phyloP scores from a whole-genome alignment of 495 filamentous ascomycete species.

The Annulohypoxylon maeteangense region DNA sequence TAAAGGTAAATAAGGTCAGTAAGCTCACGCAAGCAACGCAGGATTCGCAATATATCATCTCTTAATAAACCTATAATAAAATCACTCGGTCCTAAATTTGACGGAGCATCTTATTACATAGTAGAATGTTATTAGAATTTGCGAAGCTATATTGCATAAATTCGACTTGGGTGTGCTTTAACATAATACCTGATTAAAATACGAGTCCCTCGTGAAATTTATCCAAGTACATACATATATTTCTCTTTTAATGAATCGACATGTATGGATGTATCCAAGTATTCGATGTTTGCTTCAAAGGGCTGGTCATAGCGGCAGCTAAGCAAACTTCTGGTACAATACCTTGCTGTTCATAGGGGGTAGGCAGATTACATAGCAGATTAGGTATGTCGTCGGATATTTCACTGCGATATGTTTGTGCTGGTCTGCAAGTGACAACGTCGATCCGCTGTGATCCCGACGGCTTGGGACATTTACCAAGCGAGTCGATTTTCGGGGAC shows the following conservation, averaged over 20 bases:
- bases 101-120: background rate
- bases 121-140: background rate
- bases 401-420: background rate
- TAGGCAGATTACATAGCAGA: background rate
- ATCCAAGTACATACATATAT: no score
- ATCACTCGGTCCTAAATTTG: background rate
- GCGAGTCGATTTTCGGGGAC: constrained; percentile 31
- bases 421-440: background rate
- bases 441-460: constrained; percentile 34
- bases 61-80: constrained; percentile 7
- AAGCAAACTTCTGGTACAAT: constrained; percentile 3
- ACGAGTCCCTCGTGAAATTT: background rate
- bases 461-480: constrained; percentile 42
- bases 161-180: constrained; percentile 5
- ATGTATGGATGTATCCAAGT: background rate
- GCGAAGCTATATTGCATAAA: background rate
- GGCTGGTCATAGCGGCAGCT: background rate
- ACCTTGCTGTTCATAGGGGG: background rate
- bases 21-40: constrained; percentile 1
- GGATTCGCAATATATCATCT: constrained; percentile 1
- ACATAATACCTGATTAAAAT: background rate
- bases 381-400: background rate
- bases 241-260: background rate
- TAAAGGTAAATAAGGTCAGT: no score
- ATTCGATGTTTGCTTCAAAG: background rate